Evolutionary conservation across 1,284 basidiomycete genomes (phyloP).

Genomic region (Boletus sp.): DNA sequence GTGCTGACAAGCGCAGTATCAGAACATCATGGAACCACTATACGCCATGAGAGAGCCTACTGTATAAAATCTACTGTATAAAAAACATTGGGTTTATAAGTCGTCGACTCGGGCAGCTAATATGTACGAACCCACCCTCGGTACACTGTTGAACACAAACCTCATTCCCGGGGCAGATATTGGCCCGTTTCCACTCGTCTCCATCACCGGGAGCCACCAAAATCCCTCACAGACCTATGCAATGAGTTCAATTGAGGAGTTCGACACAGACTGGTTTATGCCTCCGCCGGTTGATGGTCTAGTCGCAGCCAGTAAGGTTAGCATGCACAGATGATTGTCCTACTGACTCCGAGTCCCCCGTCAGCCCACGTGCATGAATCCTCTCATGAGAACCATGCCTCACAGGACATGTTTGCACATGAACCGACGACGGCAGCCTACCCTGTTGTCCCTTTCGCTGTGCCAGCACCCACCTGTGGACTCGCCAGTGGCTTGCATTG

Average conservation of each 20-base stretch:
- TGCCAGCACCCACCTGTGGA: neutral
- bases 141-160: neutral
- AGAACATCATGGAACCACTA: neutral
- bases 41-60: neutral
- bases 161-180: neutral
- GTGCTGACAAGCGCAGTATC: neutral
- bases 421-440: neutral
- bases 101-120: neutral
- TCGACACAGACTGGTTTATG: neutral
- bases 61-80: neutral
- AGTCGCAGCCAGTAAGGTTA: neutral
- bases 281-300: neutral
- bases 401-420: neutral
- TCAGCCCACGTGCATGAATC: neutral
- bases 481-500: constrained; percentile 5
- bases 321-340: too few relatives aligned
- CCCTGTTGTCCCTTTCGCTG: neutral
- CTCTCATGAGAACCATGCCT: neutral
- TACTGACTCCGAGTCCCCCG: neutral
- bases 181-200: neutral
- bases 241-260: neutral
- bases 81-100: neutral
- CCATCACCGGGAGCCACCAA: neutral
- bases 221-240: neutral
- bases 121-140: constrained; percentile 2